Conservation (phyloP, 805 yeast species). For the Candida manassasensis region DNA sequence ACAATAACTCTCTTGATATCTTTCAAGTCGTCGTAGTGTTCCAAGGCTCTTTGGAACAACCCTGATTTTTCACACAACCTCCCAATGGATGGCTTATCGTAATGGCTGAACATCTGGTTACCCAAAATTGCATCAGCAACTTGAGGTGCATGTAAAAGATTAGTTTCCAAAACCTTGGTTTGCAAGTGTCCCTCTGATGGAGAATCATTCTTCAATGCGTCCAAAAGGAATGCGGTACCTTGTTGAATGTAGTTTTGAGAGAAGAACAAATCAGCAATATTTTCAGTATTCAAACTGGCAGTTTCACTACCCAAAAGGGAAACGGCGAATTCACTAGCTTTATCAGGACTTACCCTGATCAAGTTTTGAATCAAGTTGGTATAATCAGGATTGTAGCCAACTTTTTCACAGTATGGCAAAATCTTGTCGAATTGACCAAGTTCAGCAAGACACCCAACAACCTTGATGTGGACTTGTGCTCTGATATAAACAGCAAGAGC, state of each 20-base stretch:
- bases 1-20: slow-evolving; percentile 94
- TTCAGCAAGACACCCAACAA: slow-evolving; percentile 88
- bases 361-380: slow-evolving; percentile 85
- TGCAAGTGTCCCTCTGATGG: slow-evolving; percentile 96
- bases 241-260: slow-evolving; percentile 93
- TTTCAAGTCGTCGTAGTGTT: slow-evolving; percentile 88
- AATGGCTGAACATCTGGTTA: slow-evolving; percentile 91
- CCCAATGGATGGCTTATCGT: slow-evolving; percentile 91
- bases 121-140: slow-evolving; percentile 99
- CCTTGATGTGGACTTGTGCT: slow-evolving; percentile 79
- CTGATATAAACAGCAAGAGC: slow-evolving; percentile 90
- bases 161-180: slow-evolving; percentile 89
- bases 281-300: slow-evolving; percentile 68
- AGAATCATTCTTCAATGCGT: slow-evolving; percentile 87
- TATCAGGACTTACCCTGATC: slow-evolving; percentile 91
- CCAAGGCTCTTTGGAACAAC: slow-evolving; percentile 89
- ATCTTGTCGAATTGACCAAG: slow-evolving; percentile 95
- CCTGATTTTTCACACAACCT: slow-evolving; percentile 95
- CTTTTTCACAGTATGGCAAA: slow-evolving; percentile 88
- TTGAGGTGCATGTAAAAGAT: slow-evolving; percentile 94
- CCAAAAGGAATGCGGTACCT: slow-evolving; percentile 95
- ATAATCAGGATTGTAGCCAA: slow-evolving; percentile 83
- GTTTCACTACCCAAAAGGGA: slow-evolving; percentile 65
- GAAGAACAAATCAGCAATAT: slow-evolving; percentile 87
- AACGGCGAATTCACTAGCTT: slow-evolving; percentile 95